phyloP scores from a whole-genome alignment of 2,329 filamentous ascomycete genomes.

The Trichoderma afroharzianum region DNA sequence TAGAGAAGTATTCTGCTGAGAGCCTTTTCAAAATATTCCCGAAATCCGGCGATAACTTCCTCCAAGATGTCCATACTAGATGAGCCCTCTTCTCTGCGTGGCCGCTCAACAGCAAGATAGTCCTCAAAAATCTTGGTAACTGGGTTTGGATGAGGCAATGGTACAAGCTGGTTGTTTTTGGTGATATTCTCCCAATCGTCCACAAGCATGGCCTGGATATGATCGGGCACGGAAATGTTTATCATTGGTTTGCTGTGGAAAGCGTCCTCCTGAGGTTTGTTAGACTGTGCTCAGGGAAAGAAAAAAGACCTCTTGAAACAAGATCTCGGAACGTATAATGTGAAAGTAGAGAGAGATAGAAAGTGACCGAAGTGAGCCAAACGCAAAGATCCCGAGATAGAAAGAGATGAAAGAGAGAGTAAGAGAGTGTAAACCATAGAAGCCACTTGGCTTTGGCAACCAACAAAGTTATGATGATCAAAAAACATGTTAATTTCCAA shows the following conservation, averaged over 20 bases:
- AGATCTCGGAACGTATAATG: not conserved
- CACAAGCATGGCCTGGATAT: conserved; percentile 86
- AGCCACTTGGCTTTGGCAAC: not conserved
- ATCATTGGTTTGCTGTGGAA: conserved; percentile 84
- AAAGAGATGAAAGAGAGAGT: not conserved
- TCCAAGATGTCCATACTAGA: conserved; percentile 81
- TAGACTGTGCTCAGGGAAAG: conserved; percentile 16
- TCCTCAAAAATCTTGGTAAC: conserved; percentile 76
- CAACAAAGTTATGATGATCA: not conserved
- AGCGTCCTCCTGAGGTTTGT: conserved; percentile 67
- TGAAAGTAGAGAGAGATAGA: not conserved
- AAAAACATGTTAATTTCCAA: not conserved
- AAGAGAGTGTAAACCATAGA: not conserved
- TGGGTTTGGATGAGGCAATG: conserved; percentile 72
- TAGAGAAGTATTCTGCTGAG: conserved; percentile 88
- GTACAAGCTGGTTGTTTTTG: conserved; percentile 86
- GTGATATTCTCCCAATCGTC: conserved; percentile 99
- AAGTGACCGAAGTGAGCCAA: not conserved
- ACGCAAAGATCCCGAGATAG: not conserved
- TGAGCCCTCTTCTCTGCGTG: conserved; percentile 61
- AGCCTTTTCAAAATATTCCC: conserved; percentile 90
- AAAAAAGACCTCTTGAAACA: not conserved
- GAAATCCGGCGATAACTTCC: conserved; percentile 80
- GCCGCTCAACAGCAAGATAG: conserved; percentile 68
- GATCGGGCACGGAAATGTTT: conserved; percentile 80